Conservation (phyloP, 768 basidiomycete species). For the Leccinellum luteum region DNA sequence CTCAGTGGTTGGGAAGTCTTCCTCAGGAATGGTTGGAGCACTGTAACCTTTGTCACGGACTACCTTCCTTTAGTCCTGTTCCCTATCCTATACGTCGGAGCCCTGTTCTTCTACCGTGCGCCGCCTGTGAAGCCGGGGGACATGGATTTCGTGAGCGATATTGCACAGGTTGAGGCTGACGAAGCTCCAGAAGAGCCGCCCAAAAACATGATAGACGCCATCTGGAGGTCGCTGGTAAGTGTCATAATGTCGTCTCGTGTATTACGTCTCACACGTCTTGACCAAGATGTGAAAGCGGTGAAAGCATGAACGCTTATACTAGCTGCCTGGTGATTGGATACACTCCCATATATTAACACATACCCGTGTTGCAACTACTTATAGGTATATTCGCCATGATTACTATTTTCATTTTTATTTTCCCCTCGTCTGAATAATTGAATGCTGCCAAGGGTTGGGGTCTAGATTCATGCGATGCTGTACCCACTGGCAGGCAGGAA, state of each 20-base stretch:
- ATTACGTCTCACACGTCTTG: conserved; percentile 1
- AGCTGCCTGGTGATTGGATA: neutral
- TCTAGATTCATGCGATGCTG: neutral
- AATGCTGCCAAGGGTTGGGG: neutral
- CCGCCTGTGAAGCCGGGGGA: conserved; percentile 43
- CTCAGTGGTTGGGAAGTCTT: conserved; percentile 54
- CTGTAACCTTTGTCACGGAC: conserved; percentile 75
- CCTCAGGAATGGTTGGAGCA: conserved; percentile 50
- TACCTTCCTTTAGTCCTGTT: conserved; percentile 73
- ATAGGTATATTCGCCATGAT: neutral
- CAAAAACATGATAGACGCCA: conserved; percentile 59
- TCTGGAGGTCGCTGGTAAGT: conserved; percentile 82
- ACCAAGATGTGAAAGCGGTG: conserved; percentile 19
- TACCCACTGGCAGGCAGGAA: no score
- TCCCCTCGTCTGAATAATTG: neutral
- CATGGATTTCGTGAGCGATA: conserved; percentile 81
- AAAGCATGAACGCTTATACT: neutral
- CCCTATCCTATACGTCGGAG: conserved; percentile 68
- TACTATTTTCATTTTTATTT: neutral
- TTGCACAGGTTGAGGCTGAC: conserved; percentile 69
- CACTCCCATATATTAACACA: neutral
- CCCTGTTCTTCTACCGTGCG: conserved; percentile 43
- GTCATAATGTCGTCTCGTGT: neutral
- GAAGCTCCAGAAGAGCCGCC: conserved; percentile 72
- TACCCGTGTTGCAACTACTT: conserved; percentile 3